Conservation (phyloP, 2,329 filamentous ascomycete genomes). For the Blastomyces percursus region DNA sequence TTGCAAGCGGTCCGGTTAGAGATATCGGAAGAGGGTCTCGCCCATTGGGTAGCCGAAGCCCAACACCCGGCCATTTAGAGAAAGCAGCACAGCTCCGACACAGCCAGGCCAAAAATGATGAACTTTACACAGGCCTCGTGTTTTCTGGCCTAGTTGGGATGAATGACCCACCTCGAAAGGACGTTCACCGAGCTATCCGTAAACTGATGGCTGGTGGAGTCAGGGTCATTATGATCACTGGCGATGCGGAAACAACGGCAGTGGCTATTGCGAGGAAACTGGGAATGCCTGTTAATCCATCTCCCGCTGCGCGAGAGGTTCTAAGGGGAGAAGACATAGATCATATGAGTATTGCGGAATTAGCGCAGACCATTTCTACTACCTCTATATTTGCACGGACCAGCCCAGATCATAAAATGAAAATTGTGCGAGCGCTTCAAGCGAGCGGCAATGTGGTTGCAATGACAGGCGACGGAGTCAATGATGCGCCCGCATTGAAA, state of each 20-base stretch:
- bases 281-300: slow-evolving; percentile 70
- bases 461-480: slow-evolving; percentile 98
- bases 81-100: slow-evolving; percentile 16
- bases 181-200: slow-evolving; percentile 79
- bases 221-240: slow-evolving; percentile 98
- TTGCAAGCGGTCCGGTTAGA: slow-evolving; percentile 70
- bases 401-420: slow-evolving; percentile 95
- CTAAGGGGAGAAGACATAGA: slow-evolving; percentile 89
- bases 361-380: slow-evolving; percentile 72
- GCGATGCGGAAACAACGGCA: slow-evolving; percentile 89
- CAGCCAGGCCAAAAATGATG: slow-evolving; percentile 46
- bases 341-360: slow-evolving; percentile 71
- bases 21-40: slow-evolving; percentile 34
- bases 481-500: slow-evolving; percentile 92
- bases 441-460: slow-evolving; percentile 90
- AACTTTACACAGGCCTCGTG: slow-evolving; percentile 68
- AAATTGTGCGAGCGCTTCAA: slow-evolving; percentile 86
- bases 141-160: slow-evolving; percentile 93
- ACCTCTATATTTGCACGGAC: slow-evolving; percentile 95
- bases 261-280: slow-evolving; percentile 87
- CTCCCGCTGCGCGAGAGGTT: slow-evolving; percentile 50
- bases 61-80: slow-evolving; percentile 26
- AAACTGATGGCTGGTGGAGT: slow-evolving; percentile 88
- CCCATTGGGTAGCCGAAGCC: slow-evolving; percentile 45
- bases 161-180: slow-evolving; percentile 88